Evolutionary conservation across 2,329 filamentous ascomycete species (phyloP).

Genomic region (Arthroderma uncinatum): DNA sequence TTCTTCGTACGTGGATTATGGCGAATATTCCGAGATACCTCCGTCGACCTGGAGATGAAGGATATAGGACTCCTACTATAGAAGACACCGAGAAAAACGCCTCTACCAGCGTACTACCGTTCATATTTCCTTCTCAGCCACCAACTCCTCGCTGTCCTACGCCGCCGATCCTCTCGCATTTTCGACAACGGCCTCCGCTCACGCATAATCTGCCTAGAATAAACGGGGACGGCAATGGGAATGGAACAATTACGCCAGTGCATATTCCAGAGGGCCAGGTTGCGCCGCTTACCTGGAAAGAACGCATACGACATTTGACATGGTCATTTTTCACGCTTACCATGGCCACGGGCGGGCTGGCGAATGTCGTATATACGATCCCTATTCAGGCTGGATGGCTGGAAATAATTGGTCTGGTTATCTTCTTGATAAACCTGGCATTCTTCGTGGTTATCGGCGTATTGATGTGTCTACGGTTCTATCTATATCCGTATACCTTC

Average conservation of each 20-base stretch:
- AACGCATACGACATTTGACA: conserved; percentile 51
- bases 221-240: neutral
- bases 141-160: conserved; percentile 2
- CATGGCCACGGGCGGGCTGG: conserved; percentile 51
- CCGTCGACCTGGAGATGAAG: conserved; percentile 32
- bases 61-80: conserved; percentile 36
- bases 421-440: conserved; percentile 53
- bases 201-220: neutral
- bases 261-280: conserved; percentile 12
- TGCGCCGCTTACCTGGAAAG: conserved; percentile 36
- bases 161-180: conserved; percentile 9
- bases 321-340: conserved; percentile 73
- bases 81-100: conserved; percentile 30
- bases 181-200: conserved; percentile 5
- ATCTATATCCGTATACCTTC: conserved; percentile 58
- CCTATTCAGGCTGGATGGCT: conserved; percentile 21
- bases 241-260: neutral
- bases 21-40: conserved; percentile 23
- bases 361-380: conserved; percentile 45
- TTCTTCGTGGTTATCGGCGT: conserved; percentile 54
- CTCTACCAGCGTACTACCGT: conserved; percentile 3
- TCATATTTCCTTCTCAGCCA: neutral
- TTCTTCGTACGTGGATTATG: neutral
- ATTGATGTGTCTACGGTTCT: conserved; percentile 58
- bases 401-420: conserved; percentile 46